These are phyloP conservation scores for Termitomyces heimii DNA, from an alignment of 768 basidiomycete species.

Conservation along the genomic window DNA sequence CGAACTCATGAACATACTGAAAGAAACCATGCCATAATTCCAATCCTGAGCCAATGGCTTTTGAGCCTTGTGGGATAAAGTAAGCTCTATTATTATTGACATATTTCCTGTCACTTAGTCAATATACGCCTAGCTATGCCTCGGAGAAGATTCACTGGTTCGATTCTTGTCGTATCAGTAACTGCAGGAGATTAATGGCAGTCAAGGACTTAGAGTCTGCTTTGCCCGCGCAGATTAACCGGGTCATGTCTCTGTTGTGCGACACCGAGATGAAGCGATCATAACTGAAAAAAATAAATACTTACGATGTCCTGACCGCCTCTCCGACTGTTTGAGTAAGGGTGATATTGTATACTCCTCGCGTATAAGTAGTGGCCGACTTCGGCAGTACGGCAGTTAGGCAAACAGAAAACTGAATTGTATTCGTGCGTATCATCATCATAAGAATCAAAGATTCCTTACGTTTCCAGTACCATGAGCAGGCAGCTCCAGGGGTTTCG, in stretches of 20 bases:
- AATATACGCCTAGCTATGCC: background rate
- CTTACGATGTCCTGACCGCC: constrained; percentile 29
- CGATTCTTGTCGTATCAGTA: constrained; percentile 40
- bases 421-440: background rate
- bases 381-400: constrained; percentile 13
- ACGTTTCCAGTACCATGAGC: constrained; percentile 24
- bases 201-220: constrained; percentile 21
- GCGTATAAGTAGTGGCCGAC: constrained; percentile 7
- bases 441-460: constrained; percentile 1
- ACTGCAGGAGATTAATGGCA: constrained; percentile 41
- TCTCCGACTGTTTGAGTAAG: constrained; percentile 34
- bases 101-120: constrained; percentile 24
- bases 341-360: constrained; percentile 23
- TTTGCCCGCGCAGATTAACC: constrained; percentile 13
- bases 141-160: constrained; percentile 31
- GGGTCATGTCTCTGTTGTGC: constrained; percentile 20
- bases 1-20: constrained; percentile 30
- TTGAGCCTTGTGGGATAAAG: constrained; percentile 27
- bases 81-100: constrained; percentile 42
- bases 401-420: constrained; percentile 27
- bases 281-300: background rate
- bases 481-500: constrained; percentile 20
- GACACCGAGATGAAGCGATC: background rate
- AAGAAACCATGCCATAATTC: constrained; percentile 45
- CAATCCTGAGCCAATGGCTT: constrained; percentile 20